Evolutionary conservation across 208 protist genomes (phyloP).

Genomic region (Trypanosoma mega): DNA sequence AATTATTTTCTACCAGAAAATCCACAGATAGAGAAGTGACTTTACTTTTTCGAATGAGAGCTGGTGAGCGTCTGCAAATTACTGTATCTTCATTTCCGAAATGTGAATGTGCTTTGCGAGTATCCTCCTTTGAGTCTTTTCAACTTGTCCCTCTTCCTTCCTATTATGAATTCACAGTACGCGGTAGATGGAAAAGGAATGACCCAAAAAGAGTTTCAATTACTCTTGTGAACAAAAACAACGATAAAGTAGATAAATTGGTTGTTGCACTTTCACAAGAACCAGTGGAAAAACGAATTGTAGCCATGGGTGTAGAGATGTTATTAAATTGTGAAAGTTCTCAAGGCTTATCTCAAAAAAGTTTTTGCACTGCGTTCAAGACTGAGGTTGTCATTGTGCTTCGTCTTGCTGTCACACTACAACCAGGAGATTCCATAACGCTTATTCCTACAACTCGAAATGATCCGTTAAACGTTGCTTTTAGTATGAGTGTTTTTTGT

Average conservation of each 20-base stretch:
- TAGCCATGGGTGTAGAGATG: constrained; percentile 36
- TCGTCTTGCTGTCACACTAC: constrained; percentile 19
- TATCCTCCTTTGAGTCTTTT: constrained; percentile 25
- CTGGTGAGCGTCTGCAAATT: constrained; percentile 50
- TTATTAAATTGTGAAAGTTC: constrained; percentile 21
- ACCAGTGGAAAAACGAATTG: constrained; percentile 15
- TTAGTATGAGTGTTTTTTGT: constrained; percentile 24
- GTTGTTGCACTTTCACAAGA: constrained; percentile 50
- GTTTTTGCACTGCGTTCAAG: constrained; percentile 29
- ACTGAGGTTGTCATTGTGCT: constrained; percentile 35
- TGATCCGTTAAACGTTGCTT: neutral
- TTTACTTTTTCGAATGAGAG: constrained; percentile 38
- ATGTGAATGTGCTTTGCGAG: constrained; percentile 27
- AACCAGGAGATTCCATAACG: constrained; percentile 22
- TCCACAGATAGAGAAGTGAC: constrained; percentile 26
- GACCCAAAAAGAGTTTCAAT: constrained; percentile 21
- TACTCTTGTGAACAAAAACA: constrained; percentile 31
- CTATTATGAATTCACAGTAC: constrained; percentile 23
- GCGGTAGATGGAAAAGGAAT: constrained; percentile 31
- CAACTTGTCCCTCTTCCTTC: constrained; percentile 28
- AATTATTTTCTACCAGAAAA: constrained; percentile 35
- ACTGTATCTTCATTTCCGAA: constrained; percentile 28
- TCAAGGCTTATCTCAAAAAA: constrained; percentile 2
- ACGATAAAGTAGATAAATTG: constrained; percentile 19
- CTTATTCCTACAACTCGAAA: constrained; percentile 27